phyloP scores from a whole-genome alignment of 106 monocot genomes.

The Dactylorhiza incarnata region DNA sequence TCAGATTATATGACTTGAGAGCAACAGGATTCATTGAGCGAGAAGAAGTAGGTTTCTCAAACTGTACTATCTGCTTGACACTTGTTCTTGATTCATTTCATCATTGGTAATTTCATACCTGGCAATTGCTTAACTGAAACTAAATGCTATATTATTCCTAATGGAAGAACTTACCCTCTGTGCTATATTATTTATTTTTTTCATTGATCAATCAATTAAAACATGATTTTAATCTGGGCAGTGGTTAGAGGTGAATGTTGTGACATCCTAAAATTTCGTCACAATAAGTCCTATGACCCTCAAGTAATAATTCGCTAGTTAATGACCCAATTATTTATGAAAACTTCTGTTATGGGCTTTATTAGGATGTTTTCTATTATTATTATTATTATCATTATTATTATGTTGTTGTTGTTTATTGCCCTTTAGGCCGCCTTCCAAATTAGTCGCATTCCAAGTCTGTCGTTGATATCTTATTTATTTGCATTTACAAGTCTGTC shows the following conservation, averaged over 20 bases:
- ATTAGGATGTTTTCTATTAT: too few relatives aligned
- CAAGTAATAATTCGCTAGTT: too few relatives aligned
- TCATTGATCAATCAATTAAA: not conserved
- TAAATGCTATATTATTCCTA: not conserved
- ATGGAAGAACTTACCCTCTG: not conserved
- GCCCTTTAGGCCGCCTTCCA: too few relatives aligned
- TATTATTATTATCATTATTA: too few relatives aligned
- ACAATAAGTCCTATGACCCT: too few relatives aligned
- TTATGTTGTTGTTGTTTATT: too few relatives aligned
- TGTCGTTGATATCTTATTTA: too few relatives aligned
- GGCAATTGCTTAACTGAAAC: not conserved
- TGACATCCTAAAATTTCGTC: too few relatives aligned
- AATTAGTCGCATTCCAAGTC: too few relatives aligned
- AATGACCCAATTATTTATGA: too few relatives aligned
- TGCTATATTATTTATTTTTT: not conserved
- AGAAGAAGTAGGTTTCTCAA: constrained; percentile 56
- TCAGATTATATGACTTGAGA: constrained; percentile 81
- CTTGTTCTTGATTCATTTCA: not conserved
- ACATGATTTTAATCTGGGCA: not conserved
- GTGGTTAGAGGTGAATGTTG: not conserved
- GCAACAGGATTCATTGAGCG: constrained; percentile 85
- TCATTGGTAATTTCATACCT: not conserved
- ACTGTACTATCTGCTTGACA: not conserved
- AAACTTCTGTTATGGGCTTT: too few relatives aligned
- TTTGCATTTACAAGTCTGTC: too few relatives aligned